A percentile compares a stretch with the other conserved stretches of the same genome.
phyloP scores from a whole-genome alignment of 768 basidiomycete genomes.

The Clitopilus passeckerianus region DNA sequence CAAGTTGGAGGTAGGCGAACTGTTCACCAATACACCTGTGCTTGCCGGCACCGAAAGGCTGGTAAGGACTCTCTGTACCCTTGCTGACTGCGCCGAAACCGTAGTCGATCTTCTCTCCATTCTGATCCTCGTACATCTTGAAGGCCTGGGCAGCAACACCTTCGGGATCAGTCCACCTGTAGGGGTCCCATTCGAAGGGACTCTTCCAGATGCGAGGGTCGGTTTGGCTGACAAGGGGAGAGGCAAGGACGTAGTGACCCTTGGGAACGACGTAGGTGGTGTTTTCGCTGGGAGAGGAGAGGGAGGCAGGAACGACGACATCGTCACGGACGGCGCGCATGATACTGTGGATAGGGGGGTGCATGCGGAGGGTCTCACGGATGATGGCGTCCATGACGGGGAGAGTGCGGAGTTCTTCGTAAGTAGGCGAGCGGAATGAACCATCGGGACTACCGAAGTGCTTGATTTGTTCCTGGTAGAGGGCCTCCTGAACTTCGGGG shows the following conservation, averaged over 20 bases:
- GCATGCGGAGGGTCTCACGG: constrained; percentile 88
- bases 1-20: constrained; percentile 95
- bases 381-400: constrained; percentile 86
- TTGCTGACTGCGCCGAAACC: constrained; percentile 96
- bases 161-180: constrained; percentile 81
- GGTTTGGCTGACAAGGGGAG: constrained; percentile 81
- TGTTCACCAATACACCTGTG: constrained; percentile 95
- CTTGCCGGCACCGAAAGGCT: constrained; percentile 95
- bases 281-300: constrained; percentile 74
- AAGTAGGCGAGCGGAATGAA: constrained; percentile 71
- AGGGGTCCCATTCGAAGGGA: constrained; percentile 68
- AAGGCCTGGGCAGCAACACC: constrained; percentile 79
- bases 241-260: constrained; percentile 86
- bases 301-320: constrained; percentile 74
- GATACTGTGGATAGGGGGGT: constrained; percentile 95
- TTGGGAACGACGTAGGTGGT: constrained; percentile 81
- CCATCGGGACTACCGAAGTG: constrained; percentile 79
- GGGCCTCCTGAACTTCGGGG: constrained; percentile 69
- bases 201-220: constrained; percentile 83
- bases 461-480: constrained; percentile 89
- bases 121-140: constrained; percentile 67
- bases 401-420: constrained; percentile 80
- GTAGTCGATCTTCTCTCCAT: constrained; percentile 90
- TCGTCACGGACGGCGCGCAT: constrained; percentile 89
- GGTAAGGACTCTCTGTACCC: constrained; percentile 93